Base-by-base conservation (phyloP, 805 yeast genomes). In the Yarrowia sp. region DNA sequence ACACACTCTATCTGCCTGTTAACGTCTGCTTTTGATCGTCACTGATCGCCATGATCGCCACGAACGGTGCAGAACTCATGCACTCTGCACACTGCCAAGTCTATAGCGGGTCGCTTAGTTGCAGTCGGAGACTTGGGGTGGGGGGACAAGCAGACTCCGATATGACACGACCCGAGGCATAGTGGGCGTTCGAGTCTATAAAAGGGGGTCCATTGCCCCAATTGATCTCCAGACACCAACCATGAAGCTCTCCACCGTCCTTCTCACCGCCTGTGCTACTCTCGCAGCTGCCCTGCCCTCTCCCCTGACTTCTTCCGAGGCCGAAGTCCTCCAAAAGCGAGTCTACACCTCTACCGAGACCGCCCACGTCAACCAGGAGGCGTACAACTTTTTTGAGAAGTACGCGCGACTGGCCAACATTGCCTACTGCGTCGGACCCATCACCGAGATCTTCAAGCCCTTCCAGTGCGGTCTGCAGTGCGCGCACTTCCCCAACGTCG, bases 351-450 rank as follows among this genome's bases (percentile, higher is more conserved):
- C 44, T 6, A 35, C 32, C 24, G 59, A 35, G 33, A 51, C 59
- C n/a, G 13, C 59, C 13, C 59, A 24, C 33, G 27, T 51, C 14
- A 9, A 24, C 24, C 59, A 51, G 33, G 32, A 51, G 14, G n/a
- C 42, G 7, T 51, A 51, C 59, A 51, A 51, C 59, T 31, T 31
- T 10, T 33, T 56, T 22, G 36, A 39, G 12, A 56, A 56, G 47
- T 56, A 41, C 22, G 35, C 61, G 5, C 47, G 49, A 5, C 36
- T 56, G n/a, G 49, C 49, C 14, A 33, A 41, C 21, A 56, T 39
- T 41, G 36, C 21, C 21, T 56, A 56, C 38, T 56, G 61, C 33
- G 61, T 56, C 6, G 61, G 61, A 2, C 38, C 49, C 21, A 31
- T 16, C 4, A 56, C 47, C 18, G 13, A 12, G 13, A 56, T 56